A percentile compares a stretch with the other conserved stretches of the same genome.
Evolutionary conservation across 192 early-diverging fungal species (phyloP).

Genomic region (Mortierella antarctica): DNA sequence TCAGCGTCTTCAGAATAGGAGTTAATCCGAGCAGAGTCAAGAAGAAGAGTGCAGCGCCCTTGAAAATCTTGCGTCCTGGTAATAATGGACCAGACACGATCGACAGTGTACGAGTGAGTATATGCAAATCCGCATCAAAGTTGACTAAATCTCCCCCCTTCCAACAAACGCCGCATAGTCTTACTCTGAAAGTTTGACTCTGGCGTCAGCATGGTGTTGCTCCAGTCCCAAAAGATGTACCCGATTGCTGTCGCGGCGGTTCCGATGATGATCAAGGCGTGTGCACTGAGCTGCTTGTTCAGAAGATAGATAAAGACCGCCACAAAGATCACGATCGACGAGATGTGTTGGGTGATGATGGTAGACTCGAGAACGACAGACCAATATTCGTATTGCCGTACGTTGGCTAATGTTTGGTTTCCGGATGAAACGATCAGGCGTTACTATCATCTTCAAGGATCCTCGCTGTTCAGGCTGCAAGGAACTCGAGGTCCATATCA

Average conservation of each 20-base stretch:
- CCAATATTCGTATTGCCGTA: conserved; percentile 60
- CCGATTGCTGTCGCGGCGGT: conserved; percentile 62
- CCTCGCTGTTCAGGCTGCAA: neutral
- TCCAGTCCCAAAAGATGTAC: conserved; percentile 72
- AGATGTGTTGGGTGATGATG: conserved; percentile 84
- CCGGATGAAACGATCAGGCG: conserved; percentile 1
- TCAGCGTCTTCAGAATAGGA: conserved; percentile 92
- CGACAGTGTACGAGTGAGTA: neutral
- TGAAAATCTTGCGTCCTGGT: conserved; percentile 61
- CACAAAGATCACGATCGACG: conserved; percentile 81
- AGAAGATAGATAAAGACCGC: conserved; percentile 82
- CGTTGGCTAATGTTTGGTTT: conserved; percentile 68
- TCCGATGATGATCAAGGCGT: conserved; percentile 64
- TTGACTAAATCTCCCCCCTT: too few species aligned
- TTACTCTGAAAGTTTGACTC: conserved; percentile 8
- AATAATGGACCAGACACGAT: neutral
- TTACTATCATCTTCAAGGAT: neutral
- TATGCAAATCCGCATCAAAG: neutral
- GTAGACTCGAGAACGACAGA: conserved; percentile 73
- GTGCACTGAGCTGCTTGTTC: conserved; percentile 60
- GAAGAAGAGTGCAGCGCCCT: conserved; percentile 79
- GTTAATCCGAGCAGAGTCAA: conserved; percentile 84
- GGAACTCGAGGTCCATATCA: neutral
- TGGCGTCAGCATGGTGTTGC: conserved; percentile 15
- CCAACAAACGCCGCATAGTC: neutral